Conservation (phyloP, 2,329 filamentous ascomycete genomes). For the Dothiorella sarmentorum region DNA sequence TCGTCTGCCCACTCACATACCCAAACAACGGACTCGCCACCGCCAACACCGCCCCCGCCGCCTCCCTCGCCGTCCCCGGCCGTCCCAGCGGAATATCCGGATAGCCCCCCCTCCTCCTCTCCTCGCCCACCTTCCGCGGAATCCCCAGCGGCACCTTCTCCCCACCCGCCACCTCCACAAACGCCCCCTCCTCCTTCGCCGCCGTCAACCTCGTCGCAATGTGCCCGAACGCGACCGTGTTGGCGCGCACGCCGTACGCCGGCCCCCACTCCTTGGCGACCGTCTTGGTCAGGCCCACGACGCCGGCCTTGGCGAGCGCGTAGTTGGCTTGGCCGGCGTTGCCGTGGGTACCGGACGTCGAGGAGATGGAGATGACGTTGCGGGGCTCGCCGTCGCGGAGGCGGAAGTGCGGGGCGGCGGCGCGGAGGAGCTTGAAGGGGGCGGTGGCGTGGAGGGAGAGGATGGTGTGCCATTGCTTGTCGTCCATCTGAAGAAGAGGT, state of each 20-base stretch:
- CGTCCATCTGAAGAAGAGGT: slow-evolving; percentile 58
- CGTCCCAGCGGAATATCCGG: slow-evolving; percentile 75
- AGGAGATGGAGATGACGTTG: slow-evolving; percentile 79
- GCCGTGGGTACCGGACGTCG: slow-evolving; percentile 76
- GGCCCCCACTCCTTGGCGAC: slow-evolving; percentile 92
- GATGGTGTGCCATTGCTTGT: slow-evolving; percentile 91
- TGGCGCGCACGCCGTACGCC: slow-evolving; percentile 73
- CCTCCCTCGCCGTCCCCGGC: slow-evolving; percentile 74
- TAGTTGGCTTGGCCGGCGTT: slow-evolving; percentile 94
- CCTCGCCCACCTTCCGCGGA: slow-evolving; percentile 40
- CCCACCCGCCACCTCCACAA: slow-evolving; percentile 71
- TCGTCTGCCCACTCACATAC: slow-evolving; percentile 83
- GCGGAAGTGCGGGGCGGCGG: slow-evolving; percentile 80
- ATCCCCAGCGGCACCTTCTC: slow-evolving; percentile 45
- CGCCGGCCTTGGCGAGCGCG: slow-evolving; percentile 77
- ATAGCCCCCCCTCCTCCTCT: slow-evolving; percentile 35
- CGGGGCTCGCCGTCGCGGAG: slow-evolving; percentile 78
- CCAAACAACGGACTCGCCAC: slow-evolving; percentile 78
- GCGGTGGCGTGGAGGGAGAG: slow-evolving; percentile 78
- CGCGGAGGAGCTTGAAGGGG: slow-evolving; percentile 76
- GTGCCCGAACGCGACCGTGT: slow-evolving; percentile 80
- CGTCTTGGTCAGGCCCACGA: slow-evolving; percentile 79
- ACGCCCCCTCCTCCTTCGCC: slow-evolving; percentile 80
- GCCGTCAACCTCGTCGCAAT: slow-evolving; percentile 78
- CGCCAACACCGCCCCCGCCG: slow-evolving; percentile 71